Evolutionary conservation across 768 basidiomycete genomes (phyloP).

Genomic region (Naganishia onofrii): DNA sequence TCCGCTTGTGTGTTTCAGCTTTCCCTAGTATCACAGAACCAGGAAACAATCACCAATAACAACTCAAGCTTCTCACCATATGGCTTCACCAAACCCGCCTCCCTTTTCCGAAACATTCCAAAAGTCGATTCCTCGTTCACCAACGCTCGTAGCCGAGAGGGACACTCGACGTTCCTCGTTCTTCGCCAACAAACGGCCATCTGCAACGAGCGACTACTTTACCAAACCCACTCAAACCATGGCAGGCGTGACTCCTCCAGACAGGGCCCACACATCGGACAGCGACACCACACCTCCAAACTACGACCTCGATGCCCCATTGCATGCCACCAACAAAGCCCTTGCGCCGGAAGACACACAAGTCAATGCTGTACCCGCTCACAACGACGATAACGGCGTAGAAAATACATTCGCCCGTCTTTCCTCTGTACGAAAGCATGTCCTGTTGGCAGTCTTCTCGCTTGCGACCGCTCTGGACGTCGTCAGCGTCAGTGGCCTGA

Average conservation of each 20-base stretch:
- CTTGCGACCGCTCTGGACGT: slow-evolving; percentile 30
- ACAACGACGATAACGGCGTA: slow-evolving; percentile 1
- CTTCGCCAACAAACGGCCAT: slow-evolving; percentile 5
- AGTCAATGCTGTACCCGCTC: not conserved
- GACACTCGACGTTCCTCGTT: slow-evolving; percentile 1
- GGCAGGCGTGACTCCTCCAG: not conserved
- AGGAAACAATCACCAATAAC: too few species aligned
- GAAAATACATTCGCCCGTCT: slow-evolving; percentile 5
- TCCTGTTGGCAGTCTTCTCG: slow-evolving; percentile 21
- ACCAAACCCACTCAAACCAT: not conserved
- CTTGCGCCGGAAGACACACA: not conserved
- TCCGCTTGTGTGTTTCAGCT: not conserved
- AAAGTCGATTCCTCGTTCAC: slow-evolving; percentile 14
- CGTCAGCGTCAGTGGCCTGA: slow-evolving; percentile 24
- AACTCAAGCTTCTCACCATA: too few species aligned
- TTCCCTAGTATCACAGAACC: too few species aligned
- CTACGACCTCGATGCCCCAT: slow-evolving; percentile 1
- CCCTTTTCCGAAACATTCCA: slow-evolving; percentile 19
- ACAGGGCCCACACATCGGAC: not conserved
- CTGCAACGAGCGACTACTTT: not conserved
- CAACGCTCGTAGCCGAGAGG: slow-evolving; percentile 4
- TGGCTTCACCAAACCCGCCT: slow-evolving; percentile 10
- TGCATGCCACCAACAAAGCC: too few species aligned
- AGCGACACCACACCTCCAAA: not conserved
- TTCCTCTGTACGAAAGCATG: slow-evolving; percentile 7